A percentile compares a stretch with the other conserved stretches of the same genome.
phyloP scores from a whole-genome alignment of 345 rosid species.

The Atalantia buxifolia region DNA sequence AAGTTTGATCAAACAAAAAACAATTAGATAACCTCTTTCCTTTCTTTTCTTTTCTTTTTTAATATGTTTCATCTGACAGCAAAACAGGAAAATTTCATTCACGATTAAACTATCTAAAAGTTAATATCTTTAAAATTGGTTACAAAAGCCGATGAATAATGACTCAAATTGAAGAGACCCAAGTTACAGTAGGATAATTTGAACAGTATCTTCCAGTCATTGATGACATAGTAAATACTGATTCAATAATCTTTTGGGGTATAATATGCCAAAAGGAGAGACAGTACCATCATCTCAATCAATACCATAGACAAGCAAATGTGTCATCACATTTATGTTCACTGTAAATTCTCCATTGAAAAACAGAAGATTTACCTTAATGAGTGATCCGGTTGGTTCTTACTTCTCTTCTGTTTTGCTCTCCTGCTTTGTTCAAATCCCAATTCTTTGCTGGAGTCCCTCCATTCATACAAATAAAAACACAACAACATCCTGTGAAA shows the following conservation, averaged over 20 bases:
- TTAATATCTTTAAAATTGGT: neutral
- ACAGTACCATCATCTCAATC: neutral
- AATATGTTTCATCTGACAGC: neutral
- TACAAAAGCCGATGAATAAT: neutral
- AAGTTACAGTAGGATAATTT: neutral
- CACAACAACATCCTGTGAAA: conserved; percentile 6
- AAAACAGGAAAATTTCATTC: neutral
- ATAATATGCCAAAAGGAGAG: neutral
- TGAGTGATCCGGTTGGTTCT: conserved; percentile 1
- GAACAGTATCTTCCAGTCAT: neutral
- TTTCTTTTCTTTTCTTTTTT: neutral
- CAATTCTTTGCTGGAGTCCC: conserved; percentile 4
- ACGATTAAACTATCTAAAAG: neutral
- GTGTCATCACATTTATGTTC: neutral
- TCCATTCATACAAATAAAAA: conserved; percentile 7
- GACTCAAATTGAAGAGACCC: neutral
- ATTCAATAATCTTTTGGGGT: neutral
- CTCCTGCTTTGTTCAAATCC: conserved; percentile 6
- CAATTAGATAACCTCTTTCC: too few species aligned
- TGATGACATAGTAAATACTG: neutral
- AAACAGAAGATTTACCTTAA: conserved; percentile 5
- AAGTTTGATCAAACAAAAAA: neutral
- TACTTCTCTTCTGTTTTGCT: conserved; percentile 20
- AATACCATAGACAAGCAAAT: neutral
- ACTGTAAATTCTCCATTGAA: neutral